A percentile compares a stretch with the other conserved stretches of the same genome.
Conservation (phyloP, 345 rosid genomes). For the Camelina laxa region DNA sequence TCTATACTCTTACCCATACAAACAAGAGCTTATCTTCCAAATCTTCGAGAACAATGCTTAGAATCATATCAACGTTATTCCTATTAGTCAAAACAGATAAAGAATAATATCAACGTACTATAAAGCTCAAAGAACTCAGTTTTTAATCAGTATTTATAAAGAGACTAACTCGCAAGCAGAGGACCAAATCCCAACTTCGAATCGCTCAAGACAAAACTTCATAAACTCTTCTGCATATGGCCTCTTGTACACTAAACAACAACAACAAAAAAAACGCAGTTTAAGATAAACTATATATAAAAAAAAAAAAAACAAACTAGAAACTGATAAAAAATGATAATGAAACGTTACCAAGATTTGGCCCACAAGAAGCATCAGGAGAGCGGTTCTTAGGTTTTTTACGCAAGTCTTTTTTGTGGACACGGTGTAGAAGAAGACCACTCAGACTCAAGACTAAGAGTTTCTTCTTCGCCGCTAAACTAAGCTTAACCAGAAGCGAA, state of each 20-base stretch:
- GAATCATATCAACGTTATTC: constrained; percentile 26
- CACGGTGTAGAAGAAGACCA: constrained; percentile 49
- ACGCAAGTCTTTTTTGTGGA: not conserved
- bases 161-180: constrained; percentile 42
- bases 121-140: not conserved
- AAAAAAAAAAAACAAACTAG: too few species aligned
- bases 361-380: constrained; percentile 46
- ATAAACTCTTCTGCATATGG: constrained; percentile 51
- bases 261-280: not conserved
- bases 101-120: not conserved
- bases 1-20: constrained; percentile 42
- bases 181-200: constrained; percentile 61
- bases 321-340: too few species aligned
- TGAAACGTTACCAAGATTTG: constrained; percentile 31
- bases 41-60: constrained; percentile 34
- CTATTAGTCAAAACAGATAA: not conserved
- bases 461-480: constrained; percentile 43
- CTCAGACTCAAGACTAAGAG: constrained; percentile 42
- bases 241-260: constrained; percentile 51
- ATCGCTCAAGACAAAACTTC: constrained; percentile 52
- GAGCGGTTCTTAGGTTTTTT: not conserved
- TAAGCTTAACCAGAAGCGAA: constrained; percentile 23
- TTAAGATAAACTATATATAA: not conserved
- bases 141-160: not conserved
- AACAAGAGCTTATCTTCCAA: constrained; percentile 44